Evolutionary conservation across 305 asterid genomes (phyloP).

Genomic region (Vinca major): DNA sequence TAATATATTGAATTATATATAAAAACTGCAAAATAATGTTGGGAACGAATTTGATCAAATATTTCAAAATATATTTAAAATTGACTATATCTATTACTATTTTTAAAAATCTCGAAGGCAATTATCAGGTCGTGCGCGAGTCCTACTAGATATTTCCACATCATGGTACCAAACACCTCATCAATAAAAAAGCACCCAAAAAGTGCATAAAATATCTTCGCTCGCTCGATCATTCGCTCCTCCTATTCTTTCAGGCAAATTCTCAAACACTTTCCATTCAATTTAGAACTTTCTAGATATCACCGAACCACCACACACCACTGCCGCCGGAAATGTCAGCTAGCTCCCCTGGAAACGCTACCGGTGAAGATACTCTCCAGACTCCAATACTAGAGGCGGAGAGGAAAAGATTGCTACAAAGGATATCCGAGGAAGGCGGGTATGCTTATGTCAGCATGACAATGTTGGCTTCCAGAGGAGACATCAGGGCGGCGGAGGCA

Average conservation of each 20-base stretch:
- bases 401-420: slow-evolving; percentile 39
- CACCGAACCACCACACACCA: slow-evolving; percentile 16
- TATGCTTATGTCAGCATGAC: slow-evolving; percentile 69
- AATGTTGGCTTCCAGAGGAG: slow-evolving; percentile 64
- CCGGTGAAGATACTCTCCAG: slow-evolving; percentile 25
- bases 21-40: too few relatives aligned
- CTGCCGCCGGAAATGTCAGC: slow-evolving; percentile 28
- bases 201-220: slow-evolving; percentile 5
- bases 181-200: slow-evolving; percentile 5
- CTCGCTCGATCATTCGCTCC: too few relatives aligned
- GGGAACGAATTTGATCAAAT: too few relatives aligned
- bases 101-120: too few relatives aligned
- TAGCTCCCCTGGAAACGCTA: slow-evolving; percentile 17
- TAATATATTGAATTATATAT: too few relatives aligned
- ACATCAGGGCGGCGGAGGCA: slow-evolving; percentile 80
- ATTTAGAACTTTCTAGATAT: slow-evolving; percentile 14
- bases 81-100: too few relatives aligned
- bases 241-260: neutral
- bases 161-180: neutral
- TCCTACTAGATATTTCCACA: slow-evolving; percentile 14
- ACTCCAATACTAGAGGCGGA: slow-evolving; percentile 66
- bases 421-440: slow-evolving; percentile 67
- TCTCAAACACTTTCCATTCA: neutral
- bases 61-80: too few relatives aligned
- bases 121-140: neutral